phyloP scores from a whole-genome alignment of 108 stramenopile species.

The Pelagomonas calceolata region DNA sequence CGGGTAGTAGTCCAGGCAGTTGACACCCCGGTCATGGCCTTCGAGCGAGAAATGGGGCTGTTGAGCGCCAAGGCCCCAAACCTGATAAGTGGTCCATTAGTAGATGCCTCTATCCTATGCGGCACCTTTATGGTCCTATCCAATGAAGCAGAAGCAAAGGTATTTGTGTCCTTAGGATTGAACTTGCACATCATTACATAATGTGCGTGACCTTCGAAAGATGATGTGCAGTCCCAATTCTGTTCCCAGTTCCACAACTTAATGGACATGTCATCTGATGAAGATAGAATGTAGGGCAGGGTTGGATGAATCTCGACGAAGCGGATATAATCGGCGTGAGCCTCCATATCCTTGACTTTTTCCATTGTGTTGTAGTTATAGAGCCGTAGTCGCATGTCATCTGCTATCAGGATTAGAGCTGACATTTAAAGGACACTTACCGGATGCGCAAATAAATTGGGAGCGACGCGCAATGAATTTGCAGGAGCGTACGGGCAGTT shows the following conservation, averaged over 20 bases:
- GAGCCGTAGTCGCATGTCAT: conserved; percentile 74
- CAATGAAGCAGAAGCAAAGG: conserved; percentile 90
- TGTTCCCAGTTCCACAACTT: conserved; percentile 98
- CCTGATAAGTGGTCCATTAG: not conserved
- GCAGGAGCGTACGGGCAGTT: conserved; percentile 40
- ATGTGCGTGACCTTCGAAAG: conserved; percentile 94
- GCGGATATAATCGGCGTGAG: conserved; percentile 97
- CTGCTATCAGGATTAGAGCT: not conserved
- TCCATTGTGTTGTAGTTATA: conserved; percentile 99
- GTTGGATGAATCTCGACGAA: conserved; percentile 92
- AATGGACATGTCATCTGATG: conserved; percentile 93
- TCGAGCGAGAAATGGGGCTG: conserved; percentile 92
- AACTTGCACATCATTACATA: conserved; percentile 99
- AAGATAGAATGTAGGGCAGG: conserved; percentile 74
- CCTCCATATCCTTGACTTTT: conserved; percentile 93
- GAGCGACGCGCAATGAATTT: conserved; percentile 46
- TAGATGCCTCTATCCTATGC: too few species aligned
- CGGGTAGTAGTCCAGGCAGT: conserved; percentile 97
- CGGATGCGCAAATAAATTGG: conserved; percentile 39
- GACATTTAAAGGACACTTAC: conserved; percentile 5
- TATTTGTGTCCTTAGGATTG: conserved; percentile 98
- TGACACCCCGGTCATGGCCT: conserved; percentile 95
- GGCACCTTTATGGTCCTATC: conserved; percentile 82
- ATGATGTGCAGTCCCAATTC: conserved; percentile 80
- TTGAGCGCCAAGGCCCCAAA: conserved; percentile 83